Evolutionary conservation across 2,329 filamentous ascomycete species (phyloP), one percentile per base, ranked within the genome.

Genomic region (Colletotrichum sp.): DNA sequence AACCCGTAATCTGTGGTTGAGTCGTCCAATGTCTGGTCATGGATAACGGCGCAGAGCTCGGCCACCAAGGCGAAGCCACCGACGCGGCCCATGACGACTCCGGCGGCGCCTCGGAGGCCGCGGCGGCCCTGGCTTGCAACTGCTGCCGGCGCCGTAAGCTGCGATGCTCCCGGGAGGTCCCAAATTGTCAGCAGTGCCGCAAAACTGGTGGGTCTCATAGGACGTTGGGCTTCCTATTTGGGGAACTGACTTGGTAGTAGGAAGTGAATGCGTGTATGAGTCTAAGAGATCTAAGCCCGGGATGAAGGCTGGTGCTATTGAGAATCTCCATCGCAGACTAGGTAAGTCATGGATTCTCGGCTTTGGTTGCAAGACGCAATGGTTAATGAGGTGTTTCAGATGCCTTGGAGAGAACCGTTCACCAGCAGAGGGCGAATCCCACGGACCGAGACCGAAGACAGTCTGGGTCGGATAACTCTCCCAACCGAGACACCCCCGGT

Each of bases 41-140:
- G 68, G 68, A 70, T 70, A 63, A 70, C 36, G 68, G 57, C 12
- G 10, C 36, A 32, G 68, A 70, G 57, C 68, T 70, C 28, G 57
- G 55, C 24, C 59, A 77, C 36, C 78, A 80, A 8, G 77, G 80
- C 10, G 78, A 80, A 6, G 77, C 80, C 9, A 77, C 81, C 9
- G 65, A 80, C 6, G 78, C 79, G 4, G 80, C 80, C 5, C 78
- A 82, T 55, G 80, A 81, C 60, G 68, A 70, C 68, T 70, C 68
- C 34, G 68, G 88, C 5, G 91, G 83, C 18, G 85, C 85, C 75
- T 86, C 88, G 75, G 89, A 90, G 36, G 86, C 89, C 30, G 91
- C 85, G 36, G 82, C 86, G 79, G 70, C 65, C 8, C 71, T 76
- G 28, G 65, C 75, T 6, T 76, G 75, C 66, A 76, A 76, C 52